Evolutionary conservation across 202 grass and related monocot genomes (phyloP), one percentile per base, ranked within the genome.

Genomic region (Dendrocalamus latiflorus): DNA sequence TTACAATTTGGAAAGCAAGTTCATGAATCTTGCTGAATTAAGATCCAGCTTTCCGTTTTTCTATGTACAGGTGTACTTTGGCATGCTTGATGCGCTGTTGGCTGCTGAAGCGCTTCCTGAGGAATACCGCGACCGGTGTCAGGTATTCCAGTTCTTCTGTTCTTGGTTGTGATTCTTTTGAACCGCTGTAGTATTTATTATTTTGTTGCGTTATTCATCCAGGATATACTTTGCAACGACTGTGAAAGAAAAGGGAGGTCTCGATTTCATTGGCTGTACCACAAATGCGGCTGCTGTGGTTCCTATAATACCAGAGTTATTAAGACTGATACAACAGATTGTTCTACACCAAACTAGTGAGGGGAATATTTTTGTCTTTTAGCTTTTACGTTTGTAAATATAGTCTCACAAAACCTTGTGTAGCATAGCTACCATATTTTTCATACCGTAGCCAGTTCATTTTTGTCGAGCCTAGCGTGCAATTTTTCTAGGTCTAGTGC

Each of bases 291-390:
- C 36, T 90, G 70, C 50, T 99, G 97, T 88, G 87, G 93, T 73
- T 99, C 97, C 28, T 99, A 99, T 68, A 99, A 99, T 71, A 99
- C 97, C 20, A 99, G 97, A 85, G 91, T 99, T 16, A 96, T 99
- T 38, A 99, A 96, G 76, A 92, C 83, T 37, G 93, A 96, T 55
- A 69, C 93, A 33, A 66, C 41, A 62, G 83, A 85, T 64, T 96
- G 91, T 81, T 92, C 93, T 70, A 86, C 81, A 41, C 73, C 86
- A 61, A 88, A 84, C 72, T 83, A 87, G 51, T 24, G 75, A 22
- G 34, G 43, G 81, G 30, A 24, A 37, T 71, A 69, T 85, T 91
- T 20, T 71, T 80, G 4, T 71, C 56, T 22, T 45, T 74, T 93
- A 42, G 41, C 69, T 70, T 75, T 74, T 44, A 38, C 44, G 36